Base-by-base conservation (phyloP, 768 basidiomycete genomes). In the Crassisporium funariophilum region DNA sequence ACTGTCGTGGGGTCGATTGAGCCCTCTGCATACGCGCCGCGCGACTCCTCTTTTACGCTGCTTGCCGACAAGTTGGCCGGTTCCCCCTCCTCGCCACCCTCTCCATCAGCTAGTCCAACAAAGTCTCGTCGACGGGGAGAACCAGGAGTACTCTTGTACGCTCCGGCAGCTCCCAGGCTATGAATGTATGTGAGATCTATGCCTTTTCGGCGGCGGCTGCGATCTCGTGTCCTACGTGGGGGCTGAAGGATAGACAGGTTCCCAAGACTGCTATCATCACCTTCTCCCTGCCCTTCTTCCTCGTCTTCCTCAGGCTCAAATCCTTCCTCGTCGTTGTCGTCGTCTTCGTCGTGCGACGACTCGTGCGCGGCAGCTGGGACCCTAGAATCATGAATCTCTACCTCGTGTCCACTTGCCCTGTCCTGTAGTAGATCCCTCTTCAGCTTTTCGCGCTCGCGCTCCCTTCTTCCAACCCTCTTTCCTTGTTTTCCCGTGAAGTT, bases 201-300 rank as follows among this genome's bases (percentile, higher is more conserved):
- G 13, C 13, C 47, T 47, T 43, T 55, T 16, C 53, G 33, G n/a
- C 49, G 50, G n/a, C 51, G 53, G 44, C 52, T 57, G 10, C 56
- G 47, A 41, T 49, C 39, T n/a, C 56, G 52, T 29, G 42, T 50
- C 31, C 49, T 47, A 21, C 56, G 52, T 21, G 57, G 59, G 24
- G 64, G 58, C 49, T 62, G 52, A 27, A 62, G 50, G 29, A 63
- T 43, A 12, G 60, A 48, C 38, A 63, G 44, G n/a, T 59, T 56
- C 8, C 56, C 56, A n/a, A 63, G 42, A 24, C 62, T 31, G 5
- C 29, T 63, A 38, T 61, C 62, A 23, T 55, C 47, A 31, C 61
- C 60, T 20, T 40, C 54, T 41, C 36, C 52, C 5, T 51, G 49
- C 16, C 60, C 59, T 13, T 56, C 58, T 19, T 59, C 61, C 7